Evolutionary conservation across 148 eudicot species (phyloP).

Genomic region (Pharnaceum exiguum): DNA sequence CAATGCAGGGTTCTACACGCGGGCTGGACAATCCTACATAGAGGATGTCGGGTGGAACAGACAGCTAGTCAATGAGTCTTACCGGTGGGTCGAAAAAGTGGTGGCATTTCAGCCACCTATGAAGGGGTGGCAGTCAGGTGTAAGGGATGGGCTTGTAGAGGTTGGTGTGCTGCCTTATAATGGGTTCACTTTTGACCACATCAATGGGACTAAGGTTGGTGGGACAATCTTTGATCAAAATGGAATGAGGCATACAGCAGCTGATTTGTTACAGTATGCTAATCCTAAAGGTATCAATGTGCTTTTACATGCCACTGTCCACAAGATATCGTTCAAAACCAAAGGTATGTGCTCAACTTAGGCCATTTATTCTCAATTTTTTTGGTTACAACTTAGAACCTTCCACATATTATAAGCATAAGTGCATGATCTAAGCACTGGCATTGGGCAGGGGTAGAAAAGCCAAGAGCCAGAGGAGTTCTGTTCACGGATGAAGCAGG

Average conservation of each 20-base stretch:
- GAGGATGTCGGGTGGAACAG: slow-evolving; percentile 51
- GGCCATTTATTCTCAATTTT: too few species aligned
- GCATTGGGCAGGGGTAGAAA: slow-evolving; percentile 34
- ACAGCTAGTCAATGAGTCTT: slow-evolving; percentile 56
- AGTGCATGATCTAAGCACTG: background rate
- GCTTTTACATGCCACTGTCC: slow-evolving; percentile 64
- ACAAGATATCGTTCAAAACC: slow-evolving; percentile 44
- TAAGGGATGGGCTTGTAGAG: slow-evolving; percentile 61
- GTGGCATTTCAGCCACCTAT: slow-evolving; percentile 71
- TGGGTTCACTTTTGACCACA: slow-evolving; percentile 74
- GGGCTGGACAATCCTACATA: slow-evolving; percentile 48
- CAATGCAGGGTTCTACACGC: slow-evolving; percentile 85
- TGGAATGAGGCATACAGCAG: slow-evolving; percentile 69
- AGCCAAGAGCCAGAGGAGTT: slow-evolving; percentile 69
- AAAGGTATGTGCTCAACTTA: slow-evolving; percentile 35
- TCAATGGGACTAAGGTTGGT: slow-evolving; percentile 74
- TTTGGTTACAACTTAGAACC: too few species aligned
- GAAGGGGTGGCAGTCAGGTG: slow-evolving; percentile 72
- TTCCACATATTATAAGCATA: background rate
- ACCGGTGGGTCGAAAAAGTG: slow-evolving; percentile 65
- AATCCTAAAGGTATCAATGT: slow-evolving; percentile 46
- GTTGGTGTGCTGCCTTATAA: slow-evolving; percentile 61
- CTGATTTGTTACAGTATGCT: slow-evolving; percentile 63
- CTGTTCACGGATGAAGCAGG: slow-evolving; percentile 56
- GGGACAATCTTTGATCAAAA: slow-evolving; percentile 64